Base-by-base conservation (phyloP, 768 basidiomycete genomes). In the Phaffia australis region DNA sequence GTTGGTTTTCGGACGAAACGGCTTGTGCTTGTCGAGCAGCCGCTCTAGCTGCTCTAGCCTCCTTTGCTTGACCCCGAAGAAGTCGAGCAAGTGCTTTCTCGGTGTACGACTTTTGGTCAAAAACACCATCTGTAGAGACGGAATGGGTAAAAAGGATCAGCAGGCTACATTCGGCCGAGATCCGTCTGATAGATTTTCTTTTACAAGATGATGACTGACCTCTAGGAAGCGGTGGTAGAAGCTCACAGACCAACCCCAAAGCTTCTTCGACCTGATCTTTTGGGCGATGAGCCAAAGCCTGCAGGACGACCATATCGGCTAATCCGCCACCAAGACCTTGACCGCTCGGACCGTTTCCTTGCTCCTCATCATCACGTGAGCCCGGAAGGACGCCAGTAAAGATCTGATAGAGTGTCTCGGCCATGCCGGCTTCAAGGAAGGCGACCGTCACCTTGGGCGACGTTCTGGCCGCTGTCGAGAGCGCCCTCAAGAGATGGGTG, bases 201-300 rank as follows among this genome's bases (percentile, higher is more conserved):
- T 50, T 1, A 27, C 29, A 30, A 51, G 32, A 29, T 19, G 56
- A 48, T 30, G 50, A 73, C 78, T 47, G 72, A 88, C 91, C 91
- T 83, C 88, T 91, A 0, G 92, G 89, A 49, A 93, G 77, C 11
- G 95, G 90, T 0, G 95, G 95, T 76, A 99, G 83, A 18, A 99
- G 78, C 75, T 99, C 95, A 27, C 88, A 87, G 46, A 94, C 80
- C 49, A 98, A 81, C 69, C 86, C 86, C 48, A 99, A 79, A 0
- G 89, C 85, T 77, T 99, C 95, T 77, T 97, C 93, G 6, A 98
- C 84, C 75, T 97, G 93, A 68, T 99, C 95, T 77, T 98, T 98
- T 4, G 95, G 88, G 32, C 92, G 82, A 76, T 97, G 92, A 0
- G 91, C 91, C 55, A 99, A 79, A 75, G 94, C 98, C 78, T 98